These are phyloP conservation scores for Fusarium sp. DNA, from an alignment of 2,329 filamentous ascomycete species.

Conservation along the genomic window DNA sequence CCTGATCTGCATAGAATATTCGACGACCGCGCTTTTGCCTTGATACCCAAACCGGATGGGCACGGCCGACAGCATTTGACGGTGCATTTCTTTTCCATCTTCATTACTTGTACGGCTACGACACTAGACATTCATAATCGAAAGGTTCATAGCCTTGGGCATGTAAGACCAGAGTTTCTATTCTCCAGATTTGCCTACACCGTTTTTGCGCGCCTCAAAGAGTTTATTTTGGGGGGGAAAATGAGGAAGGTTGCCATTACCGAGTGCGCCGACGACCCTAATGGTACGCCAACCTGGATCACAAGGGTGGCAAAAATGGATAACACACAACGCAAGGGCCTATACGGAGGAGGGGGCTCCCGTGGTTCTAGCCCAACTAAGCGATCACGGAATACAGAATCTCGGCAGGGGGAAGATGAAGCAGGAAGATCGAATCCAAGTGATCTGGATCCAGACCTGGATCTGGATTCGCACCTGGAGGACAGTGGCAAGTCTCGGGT, in stretches of 20 bases:
- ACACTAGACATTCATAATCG: conserved; percentile 3
- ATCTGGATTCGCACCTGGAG: neutral
- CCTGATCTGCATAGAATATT: neutral
- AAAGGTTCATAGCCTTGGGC: neutral
- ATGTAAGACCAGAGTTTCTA: neutral
- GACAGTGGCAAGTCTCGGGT: neutral
- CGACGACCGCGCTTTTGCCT: neutral
- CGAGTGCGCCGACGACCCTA: neutral
- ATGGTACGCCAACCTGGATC: neutral
- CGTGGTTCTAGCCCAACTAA: neutral
- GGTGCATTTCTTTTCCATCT: conserved; percentile 10
- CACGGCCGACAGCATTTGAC: neutral
- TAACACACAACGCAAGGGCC: neutral
- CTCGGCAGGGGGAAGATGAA: neutral
- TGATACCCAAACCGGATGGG: neutral
- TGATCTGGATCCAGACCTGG: too few relatives aligned
- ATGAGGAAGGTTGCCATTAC: neutral
- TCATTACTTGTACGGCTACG: neutral
- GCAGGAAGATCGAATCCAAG: too few relatives aligned
- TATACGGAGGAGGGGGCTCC: neutral
- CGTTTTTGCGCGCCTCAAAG: conserved; percentile 5
- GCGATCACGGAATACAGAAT: conserved; percentile 7
- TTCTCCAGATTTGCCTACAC: conserved; percentile 4
- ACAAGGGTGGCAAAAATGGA: neutral
- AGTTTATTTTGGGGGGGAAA: neutral